These are phyloP conservation scores for Chytridiales sp. DNA, from an alignment of 371 early-diverging fungal species.

Conservation along the genomic window DNA sequence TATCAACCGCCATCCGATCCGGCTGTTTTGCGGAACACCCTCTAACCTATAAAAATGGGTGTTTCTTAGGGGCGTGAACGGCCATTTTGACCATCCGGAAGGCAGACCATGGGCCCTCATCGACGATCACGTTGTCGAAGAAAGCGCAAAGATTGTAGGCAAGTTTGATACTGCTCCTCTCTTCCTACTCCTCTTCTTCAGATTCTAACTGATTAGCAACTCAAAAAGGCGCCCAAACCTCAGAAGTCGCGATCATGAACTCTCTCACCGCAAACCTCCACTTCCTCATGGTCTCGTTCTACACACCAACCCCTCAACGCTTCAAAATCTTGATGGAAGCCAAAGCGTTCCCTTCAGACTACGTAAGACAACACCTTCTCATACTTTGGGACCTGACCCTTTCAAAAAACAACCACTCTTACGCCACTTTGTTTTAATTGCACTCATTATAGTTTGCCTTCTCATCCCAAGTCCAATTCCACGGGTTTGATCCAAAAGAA, in stretches of 20 bases:
- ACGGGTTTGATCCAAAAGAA: slow-evolving; percentile 69
- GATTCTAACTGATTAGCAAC: not conserved
- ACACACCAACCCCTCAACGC: slow-evolving; percentile 72
- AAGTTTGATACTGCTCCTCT: slow-evolving; percentile 12
- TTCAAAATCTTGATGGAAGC: slow-evolving; percentile 90
- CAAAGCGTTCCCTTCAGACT: slow-evolving; percentile 94
- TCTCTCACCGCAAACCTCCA: slow-evolving; percentile 92
- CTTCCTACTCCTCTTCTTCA: not conserved
- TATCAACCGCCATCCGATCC: not conserved
- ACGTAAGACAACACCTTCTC: slow-evolving; percentile 26
- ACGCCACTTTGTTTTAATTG: not conserved
- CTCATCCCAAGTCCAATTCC: slow-evolving; percentile 80
- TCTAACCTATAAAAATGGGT: not conserved
- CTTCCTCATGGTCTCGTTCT: slow-evolving; percentile 86
- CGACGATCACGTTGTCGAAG: slow-evolving; percentile 73
- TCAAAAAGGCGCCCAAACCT: slow-evolving; percentile 67
- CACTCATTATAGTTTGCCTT: slow-evolving; percentile 72
- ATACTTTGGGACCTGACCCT: not conserved
- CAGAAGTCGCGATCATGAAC: slow-evolving; percentile 90
- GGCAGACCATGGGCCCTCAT: slow-evolving; percentile 87
- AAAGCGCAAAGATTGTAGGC: slow-evolving; percentile 79
- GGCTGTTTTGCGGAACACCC: not conserved
- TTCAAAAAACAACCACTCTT: too few species aligned
- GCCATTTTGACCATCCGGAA: slow-evolving; percentile 81
- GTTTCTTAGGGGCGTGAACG: slow-evolving; percentile 69